Conservation (phyloP, 2,329 filamentous ascomycete genomes). For the Xylariaceae sp. region DNA sequence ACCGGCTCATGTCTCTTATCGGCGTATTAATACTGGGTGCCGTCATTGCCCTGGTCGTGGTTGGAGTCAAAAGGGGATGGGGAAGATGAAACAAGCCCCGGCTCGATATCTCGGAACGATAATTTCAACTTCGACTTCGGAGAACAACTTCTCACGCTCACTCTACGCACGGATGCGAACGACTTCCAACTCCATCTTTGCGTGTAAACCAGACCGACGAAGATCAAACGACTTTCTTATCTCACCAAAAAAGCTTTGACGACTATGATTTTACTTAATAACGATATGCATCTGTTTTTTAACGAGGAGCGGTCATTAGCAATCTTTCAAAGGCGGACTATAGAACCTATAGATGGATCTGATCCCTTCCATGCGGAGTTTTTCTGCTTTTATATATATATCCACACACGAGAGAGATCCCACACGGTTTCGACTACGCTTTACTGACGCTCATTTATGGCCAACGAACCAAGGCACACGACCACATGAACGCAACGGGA, state of each 20-base stretch:
- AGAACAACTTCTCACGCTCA: slow-evolving; percentile 6
- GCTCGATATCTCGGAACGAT: background rate
- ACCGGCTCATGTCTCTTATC: slow-evolving; percentile 52
- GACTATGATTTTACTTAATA: slow-evolving; percentile 17
- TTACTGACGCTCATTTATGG: no score
- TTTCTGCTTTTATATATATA: no score
- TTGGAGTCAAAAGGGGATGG: slow-evolving; percentile 49
- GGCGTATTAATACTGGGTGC: slow-evolving; percentile 50
- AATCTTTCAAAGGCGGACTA: no score
- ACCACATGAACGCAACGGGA: no score
- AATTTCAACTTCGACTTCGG: background rate
- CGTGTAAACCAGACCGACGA: slow-evolving; percentile 2
- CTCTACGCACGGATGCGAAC: slow-evolving; percentile 6
- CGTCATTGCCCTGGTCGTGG: slow-evolving; percentile 45
- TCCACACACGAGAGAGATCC: no score
- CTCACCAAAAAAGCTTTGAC: no score
- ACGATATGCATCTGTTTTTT: no score
- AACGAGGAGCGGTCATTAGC: no score
- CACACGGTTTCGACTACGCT: no score
- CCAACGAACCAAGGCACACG: no score
- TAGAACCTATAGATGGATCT: no score
- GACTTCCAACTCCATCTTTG: slow-evolving; percentile 8
- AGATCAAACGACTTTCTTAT: slow-evolving; percentile 5
- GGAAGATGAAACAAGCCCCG: slow-evolving; percentile 18
- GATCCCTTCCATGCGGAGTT: no score